Evolutionary conservation across 2,329 filamentous ascomycete genomes (phyloP), one percentile per base, ranked within the genome.

Genomic region (Scytalidium lignicola): DNA sequence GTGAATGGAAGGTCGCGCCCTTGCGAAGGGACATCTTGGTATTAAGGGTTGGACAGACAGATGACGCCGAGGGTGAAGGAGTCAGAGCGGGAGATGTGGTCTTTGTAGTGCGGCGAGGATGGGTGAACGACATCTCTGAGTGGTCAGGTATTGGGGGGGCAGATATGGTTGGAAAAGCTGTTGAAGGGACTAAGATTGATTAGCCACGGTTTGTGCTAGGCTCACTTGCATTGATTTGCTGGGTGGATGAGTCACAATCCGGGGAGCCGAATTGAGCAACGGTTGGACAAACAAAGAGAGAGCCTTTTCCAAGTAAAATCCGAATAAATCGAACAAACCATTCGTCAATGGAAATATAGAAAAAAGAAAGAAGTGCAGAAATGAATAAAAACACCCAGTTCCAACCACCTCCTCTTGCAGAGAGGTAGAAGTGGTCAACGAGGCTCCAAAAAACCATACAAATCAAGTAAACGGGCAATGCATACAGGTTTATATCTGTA

Each of bases 21-120:
- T 89, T 90, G 65, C 74, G 78, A 67, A 90, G 76, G 66, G 73
- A 70, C 67, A 78, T 71, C 67, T 73, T 78, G 60, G 73, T 77
- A 67, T 78, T 77, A 70, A 77, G 66, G 54, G 64, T 67, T 58
- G 76, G 62, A 58, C 62, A 69, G 65, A 68, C 62, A 4, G 32
- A 37, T 62, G 62, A 62, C 58, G 64, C 63, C 63, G 66, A 68
- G 55, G 69, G 63, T 52, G 68, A 62, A 58, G 67, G 69, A 72
- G 70, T 71, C 70, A 72, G 66, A 65, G 69, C 66, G 55, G 62
- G 52, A 47, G 65, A 63, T 50, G 63, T 61, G 57, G 58, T 60
- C 62, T 65, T 66, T 66, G 61, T 62, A 63, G 58, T 62, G 51
- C 62, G 58, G 55, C 62, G 63, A 51, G 62, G 63, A 51, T 66